Conservation (phyloP, 2,329 filamentous ascomycete species). For the Alternaria sp. region DNA sequence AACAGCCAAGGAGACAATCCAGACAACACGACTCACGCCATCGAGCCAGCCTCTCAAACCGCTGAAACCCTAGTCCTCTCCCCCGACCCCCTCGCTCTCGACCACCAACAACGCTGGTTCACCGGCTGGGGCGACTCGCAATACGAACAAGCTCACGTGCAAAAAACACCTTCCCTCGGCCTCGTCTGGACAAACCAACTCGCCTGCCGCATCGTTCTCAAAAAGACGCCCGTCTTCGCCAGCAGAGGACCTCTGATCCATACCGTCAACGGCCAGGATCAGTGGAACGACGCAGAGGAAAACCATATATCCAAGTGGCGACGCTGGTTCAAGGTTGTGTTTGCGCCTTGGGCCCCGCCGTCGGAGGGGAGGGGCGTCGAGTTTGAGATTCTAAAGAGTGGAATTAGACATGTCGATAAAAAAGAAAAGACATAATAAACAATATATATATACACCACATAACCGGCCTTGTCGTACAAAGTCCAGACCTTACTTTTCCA, state of each 20-base stretch:
- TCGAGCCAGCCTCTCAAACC: conserved; percentile 24
- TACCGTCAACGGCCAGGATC: conserved; percentile 49
- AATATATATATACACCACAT: neutral
- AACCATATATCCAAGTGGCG: conserved; percentile 67
- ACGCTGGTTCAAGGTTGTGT: conserved; percentile 87
- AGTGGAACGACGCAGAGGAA: conserved; percentile 51
- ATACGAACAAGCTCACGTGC: conserved; percentile 34
- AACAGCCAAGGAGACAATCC: conserved; percentile 36
- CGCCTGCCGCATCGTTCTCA: conserved; percentile 79
- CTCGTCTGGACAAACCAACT: conserved; percentile 93
- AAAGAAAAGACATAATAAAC: conserved; percentile 4
- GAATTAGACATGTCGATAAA: conserved; percentile 37
- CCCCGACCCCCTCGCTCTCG: conserved; percentile 71
- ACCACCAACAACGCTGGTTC: conserved; percentile 94
- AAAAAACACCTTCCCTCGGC: conserved; percentile 87
- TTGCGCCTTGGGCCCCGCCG: conserved; percentile 76
- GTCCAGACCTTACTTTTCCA: too few relatives aligned
- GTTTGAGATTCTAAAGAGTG: conserved; percentile 69
- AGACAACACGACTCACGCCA: conserved; percentile 24
- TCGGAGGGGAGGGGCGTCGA: conserved; percentile 66
- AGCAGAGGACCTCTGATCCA: conserved; percentile 21
- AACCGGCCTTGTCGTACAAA: too few relatives aligned
- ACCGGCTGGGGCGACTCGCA: conserved; percentile 85
- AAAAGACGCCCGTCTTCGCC: conserved; percentile 69
- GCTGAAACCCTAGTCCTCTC: conserved; percentile 49